These are phyloP conservation scores for Chaetoscypha palmicola DNA, from an alignment of 2,329 filamentous ascomycete species.

Conservation along the genomic window DNA sequence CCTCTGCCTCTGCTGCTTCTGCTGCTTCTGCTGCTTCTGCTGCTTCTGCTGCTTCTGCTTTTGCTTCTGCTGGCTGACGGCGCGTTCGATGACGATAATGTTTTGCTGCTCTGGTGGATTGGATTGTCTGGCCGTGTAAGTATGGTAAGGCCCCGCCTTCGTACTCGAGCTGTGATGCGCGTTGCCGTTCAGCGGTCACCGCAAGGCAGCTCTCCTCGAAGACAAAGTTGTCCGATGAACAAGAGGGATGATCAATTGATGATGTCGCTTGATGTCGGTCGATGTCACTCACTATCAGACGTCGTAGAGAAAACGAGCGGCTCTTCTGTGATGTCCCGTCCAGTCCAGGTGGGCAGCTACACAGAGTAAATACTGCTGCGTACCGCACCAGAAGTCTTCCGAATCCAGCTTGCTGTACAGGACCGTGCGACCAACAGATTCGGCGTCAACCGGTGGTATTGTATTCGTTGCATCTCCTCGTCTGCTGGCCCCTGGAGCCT, in stretches of 20 bases:
- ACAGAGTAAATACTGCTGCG: too few relatives aligned
- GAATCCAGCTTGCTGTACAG: background rate
- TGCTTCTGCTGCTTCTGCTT: too few relatives aligned
- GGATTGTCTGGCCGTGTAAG: background rate
- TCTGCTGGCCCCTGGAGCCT: too few relatives aligned
- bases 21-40: too few relatives aligned
- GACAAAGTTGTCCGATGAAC: background rate
- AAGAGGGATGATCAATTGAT: too few relatives aligned
- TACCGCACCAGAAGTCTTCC: background rate
- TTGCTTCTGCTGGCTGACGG: too few relatives aligned
- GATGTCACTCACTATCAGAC: background rate
- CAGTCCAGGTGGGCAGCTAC: background rate
- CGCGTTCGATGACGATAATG: too few relatives aligned
- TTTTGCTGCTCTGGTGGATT: too few relatives aligned
- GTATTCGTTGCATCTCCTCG: too few relatives aligned
- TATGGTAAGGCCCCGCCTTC: constrained; percentile 7
- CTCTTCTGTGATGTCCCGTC: background rate
- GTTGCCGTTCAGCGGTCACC: constrained; percentile 2
- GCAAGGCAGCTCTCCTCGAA: background rate
- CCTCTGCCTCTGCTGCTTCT: too few relatives aligned
- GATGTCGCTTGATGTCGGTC: background rate
- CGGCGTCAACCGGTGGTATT: too few relatives aligned
- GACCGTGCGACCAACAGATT: background rate
- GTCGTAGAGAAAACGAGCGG: background rate
- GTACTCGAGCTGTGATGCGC: constrained; percentile 3